These are phyloP conservation scores for Xylaria nigripes DNA, from an alignment of 495 filamentous ascomycete species.

Conservation along the genomic window DNA sequence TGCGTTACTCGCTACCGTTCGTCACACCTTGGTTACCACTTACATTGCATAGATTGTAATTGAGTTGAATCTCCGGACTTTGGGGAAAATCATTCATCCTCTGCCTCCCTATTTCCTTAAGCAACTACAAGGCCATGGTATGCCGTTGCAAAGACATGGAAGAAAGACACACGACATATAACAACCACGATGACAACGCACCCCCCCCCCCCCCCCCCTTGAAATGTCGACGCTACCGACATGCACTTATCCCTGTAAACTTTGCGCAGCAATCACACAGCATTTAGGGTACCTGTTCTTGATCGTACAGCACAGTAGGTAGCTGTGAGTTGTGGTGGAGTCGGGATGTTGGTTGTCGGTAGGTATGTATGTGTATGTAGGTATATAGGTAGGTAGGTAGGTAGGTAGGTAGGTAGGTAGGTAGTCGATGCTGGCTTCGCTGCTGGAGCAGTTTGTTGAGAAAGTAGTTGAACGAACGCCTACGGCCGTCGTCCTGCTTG, in stretches of 20 bases:
- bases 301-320: neutral
- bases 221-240: neutral
- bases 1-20: neutral
- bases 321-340: neutral
- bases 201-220: no score
- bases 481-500: neutral
- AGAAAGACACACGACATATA: neutral
- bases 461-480: neutral
- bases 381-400: no score
- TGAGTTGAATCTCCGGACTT: neutral
- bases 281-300: neutral
- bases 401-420: no score
- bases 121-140: no score
- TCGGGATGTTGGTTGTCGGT: neutral
- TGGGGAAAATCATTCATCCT: neutral
- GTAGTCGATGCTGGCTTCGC: neutral
- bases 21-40: neutral
- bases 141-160: neutral
- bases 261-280: neutral
- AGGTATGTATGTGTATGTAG: no score
- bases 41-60: neutral
- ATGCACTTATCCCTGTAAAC: neutral
- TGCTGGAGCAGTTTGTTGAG: no score
- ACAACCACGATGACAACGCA: neutral
- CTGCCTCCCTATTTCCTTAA: neutral